A percentile compares a stretch with the other conserved stretches of the same genome.
Conservation (phyloP, 305 asterid species). For the Fraxinus sp. region DNA sequence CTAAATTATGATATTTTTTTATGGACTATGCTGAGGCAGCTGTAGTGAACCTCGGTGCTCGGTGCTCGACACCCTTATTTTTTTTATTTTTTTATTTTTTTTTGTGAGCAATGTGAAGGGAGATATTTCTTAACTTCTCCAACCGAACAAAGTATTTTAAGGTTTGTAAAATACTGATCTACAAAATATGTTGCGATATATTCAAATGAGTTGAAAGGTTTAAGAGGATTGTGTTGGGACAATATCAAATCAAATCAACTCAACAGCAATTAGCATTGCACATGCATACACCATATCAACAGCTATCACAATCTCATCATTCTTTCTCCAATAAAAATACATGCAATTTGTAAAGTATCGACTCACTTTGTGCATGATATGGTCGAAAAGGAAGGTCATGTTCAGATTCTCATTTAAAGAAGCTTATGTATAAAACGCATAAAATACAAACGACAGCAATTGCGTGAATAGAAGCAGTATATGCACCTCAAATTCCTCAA, state of each 20-base stretch:
- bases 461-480: not conserved
- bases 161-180: not conserved
- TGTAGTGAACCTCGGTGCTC: too few species aligned
- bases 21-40: too few species aligned
- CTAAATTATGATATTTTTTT: too few species aligned
- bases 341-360: not conserved
- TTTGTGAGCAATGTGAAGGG: not conserved
- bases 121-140: not conserved
- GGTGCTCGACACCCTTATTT: too few species aligned
- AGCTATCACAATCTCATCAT: not conserved
- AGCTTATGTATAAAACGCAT: not conserved
- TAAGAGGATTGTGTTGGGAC: not conserved
- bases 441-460: not conserved
- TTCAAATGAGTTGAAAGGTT: not conserved
- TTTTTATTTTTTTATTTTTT: too few species aligned
- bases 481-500: constrained; percentile 15
- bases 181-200: not conserved
- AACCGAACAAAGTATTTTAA: not conserved
- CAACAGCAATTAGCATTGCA: not conserved
- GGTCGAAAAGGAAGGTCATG: not conserved
- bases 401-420: not conserved
- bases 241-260: not conserved
- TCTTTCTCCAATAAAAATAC: not conserved
- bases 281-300: constrained; percentile 21
- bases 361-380: not conserved